Evolutionary conservation across 192 early-diverging fungal species (phyloP).

Genomic region (Umbelopsis ramanniana): DNA sequence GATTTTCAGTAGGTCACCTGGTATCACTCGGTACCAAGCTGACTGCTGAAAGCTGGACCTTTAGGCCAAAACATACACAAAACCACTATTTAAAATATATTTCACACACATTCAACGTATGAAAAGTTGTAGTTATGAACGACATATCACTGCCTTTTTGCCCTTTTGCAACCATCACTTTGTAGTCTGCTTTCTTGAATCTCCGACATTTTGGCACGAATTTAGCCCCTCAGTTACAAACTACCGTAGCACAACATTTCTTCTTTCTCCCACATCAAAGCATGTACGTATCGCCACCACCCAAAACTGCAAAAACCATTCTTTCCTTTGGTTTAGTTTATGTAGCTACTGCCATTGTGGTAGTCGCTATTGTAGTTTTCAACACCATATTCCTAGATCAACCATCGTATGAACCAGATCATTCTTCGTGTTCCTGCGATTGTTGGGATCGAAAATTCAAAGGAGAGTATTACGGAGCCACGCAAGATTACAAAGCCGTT

Average conservation of each 20-base stretch:
- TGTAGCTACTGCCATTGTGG: not conserved
- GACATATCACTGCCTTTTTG: no score
- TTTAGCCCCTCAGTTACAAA: not conserved
- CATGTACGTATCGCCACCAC: not conserved
- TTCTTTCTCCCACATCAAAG: not conserved
- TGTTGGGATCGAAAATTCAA: slow-evolving; percentile 31
- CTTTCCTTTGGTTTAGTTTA: not conserved
- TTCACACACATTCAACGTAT: no score
- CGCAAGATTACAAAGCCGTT: not conserved
- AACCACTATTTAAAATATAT: no score
- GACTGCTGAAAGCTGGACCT: no score
- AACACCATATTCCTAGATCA: slow-evolving; percentile 14
- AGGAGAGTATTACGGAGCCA: slow-evolving; percentile 17
- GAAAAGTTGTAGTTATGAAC: no score
- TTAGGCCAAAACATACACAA: no score
- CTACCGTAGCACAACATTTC: not conserved
- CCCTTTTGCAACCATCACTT: no score
- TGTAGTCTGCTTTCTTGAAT: no score
- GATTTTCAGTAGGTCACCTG: no score
- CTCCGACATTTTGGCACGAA: no score
- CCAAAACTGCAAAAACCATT: not conserved
- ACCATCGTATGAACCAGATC: not conserved
- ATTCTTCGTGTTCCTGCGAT: slow-evolving; percentile 18
- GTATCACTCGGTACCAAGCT: no score
- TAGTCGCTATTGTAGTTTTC: slow-evolving; percentile 13